Conservation (phyloP, 495 filamentous ascomycete genomes). For the Penicillium verhagenii region DNA sequence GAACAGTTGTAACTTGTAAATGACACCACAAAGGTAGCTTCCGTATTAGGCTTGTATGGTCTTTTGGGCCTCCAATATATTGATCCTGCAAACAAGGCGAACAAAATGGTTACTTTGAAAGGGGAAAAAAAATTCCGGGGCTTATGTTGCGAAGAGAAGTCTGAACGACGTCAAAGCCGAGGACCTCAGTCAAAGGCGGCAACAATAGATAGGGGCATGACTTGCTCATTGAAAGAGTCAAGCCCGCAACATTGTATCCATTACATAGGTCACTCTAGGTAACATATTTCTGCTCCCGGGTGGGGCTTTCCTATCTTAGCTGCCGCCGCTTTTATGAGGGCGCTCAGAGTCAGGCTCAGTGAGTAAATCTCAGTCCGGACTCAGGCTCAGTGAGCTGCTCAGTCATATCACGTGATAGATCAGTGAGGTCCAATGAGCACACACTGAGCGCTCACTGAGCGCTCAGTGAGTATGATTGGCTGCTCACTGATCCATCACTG, state of each 20-base stretch:
- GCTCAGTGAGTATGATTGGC: slow-evolving; percentile 7
- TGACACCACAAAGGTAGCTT: slow-evolving; percentile 6
- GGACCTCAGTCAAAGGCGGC: too few relatives aligned
- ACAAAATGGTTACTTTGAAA: too few relatives aligned
- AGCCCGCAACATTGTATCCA: too few relatives aligned
- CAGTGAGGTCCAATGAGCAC: neutral
- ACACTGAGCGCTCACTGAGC: slow-evolving; percentile 9
- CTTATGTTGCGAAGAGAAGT: too few relatives aligned
- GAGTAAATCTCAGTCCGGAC: too few relatives aligned
- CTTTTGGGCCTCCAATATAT: slow-evolving; percentile 6
- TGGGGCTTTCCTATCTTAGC: slow-evolving; percentile 25
- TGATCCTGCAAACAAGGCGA: slow-evolving; percentile 10
- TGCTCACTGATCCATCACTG: slow-evolving; percentile 7
- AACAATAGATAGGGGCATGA: too few relatives aligned
- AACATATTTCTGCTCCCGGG: too few relatives aligned
- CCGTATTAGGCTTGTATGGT: slow-evolving; percentile 4
- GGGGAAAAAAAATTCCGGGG: too few relatives aligned
- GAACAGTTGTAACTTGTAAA: slow-evolving; percentile 11
- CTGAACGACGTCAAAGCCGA: too few relatives aligned
- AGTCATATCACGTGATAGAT: neutral
- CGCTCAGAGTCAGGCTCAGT: neutral
- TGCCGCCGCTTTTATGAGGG: slow-evolving; percentile 28
- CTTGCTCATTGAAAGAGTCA: too few relatives aligned
- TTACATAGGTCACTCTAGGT: too few relatives aligned
- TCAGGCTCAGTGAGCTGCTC: slow-evolving; percentile 6